Base-by-base conservation (phyloP, 1,284 basidiomycete species). In the Tilletia walkeri region DNA sequence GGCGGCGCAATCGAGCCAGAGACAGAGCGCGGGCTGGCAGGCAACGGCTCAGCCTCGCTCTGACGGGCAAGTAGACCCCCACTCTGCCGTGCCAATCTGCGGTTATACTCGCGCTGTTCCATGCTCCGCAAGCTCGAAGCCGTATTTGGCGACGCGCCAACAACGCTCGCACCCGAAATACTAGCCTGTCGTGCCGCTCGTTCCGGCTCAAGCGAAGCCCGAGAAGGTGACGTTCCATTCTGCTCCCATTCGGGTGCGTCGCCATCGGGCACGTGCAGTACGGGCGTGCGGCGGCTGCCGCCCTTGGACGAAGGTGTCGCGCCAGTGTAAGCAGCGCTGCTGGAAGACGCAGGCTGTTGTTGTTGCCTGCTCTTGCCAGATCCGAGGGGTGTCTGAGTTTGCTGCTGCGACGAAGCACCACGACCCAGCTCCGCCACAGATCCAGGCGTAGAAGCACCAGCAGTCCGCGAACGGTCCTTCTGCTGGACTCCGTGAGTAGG, bases 21-120 rank as follows among this genome's bases (percentile, higher is more conserved):
- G 3, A 41, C 38, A 38, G 59, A 63, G 34, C 59, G 59, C 36
- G 59, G 59, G n/a, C 59, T 63, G 59, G 59, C 36, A 39, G 59
- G 59, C 30, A 63, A 38, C 16, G 59, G 59, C 59, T 63, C 59
- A 4, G 34, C 34, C n/a, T 63, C 59, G 59, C 59, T 63, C 36
- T 63, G 59, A 63, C 59, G 59, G 12, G 59, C 59, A 41, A 63
- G 34, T 39, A 41, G 3, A 2, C 59, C 59, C 9, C 59, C 59
- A 18, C 59, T 63, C 36, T 63, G 59, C 10, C 59, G 59, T 20
- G 59, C 59, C 30, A 63, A 34, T 16, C 59, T 34, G 7, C 59
- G 30, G 18, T 63, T 63, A 36, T 63, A 12, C 24, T 56, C 54
- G 6, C 34, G 20, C 54, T 56, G 54, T 34, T 56, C 54, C 54